Evolutionary conservation across 2,329 filamentous ascomycete species (phyloP).

Genomic region (Sporothrix dimorphospora): DNA sequence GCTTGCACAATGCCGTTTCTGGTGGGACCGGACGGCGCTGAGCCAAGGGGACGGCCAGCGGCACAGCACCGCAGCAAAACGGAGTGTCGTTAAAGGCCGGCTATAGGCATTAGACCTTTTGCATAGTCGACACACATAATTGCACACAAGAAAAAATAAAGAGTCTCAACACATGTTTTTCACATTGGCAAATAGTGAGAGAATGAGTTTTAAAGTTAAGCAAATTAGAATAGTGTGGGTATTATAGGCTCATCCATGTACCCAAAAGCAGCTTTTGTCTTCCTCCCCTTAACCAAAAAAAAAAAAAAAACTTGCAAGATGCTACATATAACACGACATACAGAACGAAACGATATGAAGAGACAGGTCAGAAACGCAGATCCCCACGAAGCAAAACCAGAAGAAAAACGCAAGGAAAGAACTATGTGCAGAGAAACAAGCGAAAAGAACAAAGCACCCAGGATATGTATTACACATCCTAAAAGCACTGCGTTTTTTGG

Average conservation of each 20-base stretch:
- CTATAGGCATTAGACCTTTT: background rate
- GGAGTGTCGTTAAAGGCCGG: background rate
- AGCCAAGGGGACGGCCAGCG: slow-evolving; percentile 49
- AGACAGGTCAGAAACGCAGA: no score
- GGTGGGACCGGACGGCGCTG: slow-evolving; percentile 59
- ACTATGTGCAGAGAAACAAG: slow-evolving; percentile 15
- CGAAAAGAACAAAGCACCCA: background rate
- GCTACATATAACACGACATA: background rate
- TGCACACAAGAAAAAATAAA: background rate
- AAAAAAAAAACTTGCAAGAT: background rate
- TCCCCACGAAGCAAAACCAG: background rate
- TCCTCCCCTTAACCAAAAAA: background rate
- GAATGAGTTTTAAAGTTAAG: background rate
- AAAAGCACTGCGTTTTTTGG: background rate
- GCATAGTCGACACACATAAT: background rate
- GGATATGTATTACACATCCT: background rate
- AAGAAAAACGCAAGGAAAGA: background rate
- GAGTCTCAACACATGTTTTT: background rate
- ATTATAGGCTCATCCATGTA: background rate
- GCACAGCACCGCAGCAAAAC: background rate
- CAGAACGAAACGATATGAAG: background rate
- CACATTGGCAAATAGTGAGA: background rate
- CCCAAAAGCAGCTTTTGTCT: background rate
- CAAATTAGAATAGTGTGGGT: slow-evolving; percentile 1
- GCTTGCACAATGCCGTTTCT: slow-evolving; percentile 58